Percentiles rank a stretch among this genome's conserved stretches.
These are phyloP conservation scores for Coniochaeta pulveracea DNA, from an alignment of 2,329 filamentous ascomycete genomes.

Conservation along the genomic window DNA sequence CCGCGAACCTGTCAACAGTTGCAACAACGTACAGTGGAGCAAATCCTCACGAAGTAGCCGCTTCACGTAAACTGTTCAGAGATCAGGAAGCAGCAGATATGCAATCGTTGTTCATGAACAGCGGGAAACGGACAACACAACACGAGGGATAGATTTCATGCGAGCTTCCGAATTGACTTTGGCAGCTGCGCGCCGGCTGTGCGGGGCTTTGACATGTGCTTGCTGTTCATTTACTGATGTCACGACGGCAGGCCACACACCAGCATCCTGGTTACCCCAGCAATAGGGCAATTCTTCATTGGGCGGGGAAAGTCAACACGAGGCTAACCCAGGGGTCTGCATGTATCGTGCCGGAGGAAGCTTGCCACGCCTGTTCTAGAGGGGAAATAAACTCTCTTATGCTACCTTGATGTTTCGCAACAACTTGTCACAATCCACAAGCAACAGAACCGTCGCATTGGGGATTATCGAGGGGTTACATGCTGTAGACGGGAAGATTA, in stretches of 20 bases:
- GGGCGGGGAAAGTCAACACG: neutral
- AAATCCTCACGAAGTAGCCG: neutral
- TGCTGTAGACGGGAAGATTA: neutral
- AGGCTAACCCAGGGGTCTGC: neutral
- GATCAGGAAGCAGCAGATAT: neutral
- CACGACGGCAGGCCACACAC: neutral
- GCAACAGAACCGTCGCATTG: too few species aligned
- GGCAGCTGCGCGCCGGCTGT: neutral
- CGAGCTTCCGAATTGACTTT: neutral
- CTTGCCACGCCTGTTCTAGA: too few species aligned
- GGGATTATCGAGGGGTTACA: neutral
- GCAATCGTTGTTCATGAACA: neutral
- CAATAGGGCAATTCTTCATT: neutral
- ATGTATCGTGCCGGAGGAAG: too few species aligned
- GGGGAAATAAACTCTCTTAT: neutral
- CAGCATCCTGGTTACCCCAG: slow-evolving; percentile 1
- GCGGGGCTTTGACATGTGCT: neutral
- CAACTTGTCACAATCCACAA: too few species aligned
- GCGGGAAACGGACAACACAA: neutral
- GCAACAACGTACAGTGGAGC: neutral
- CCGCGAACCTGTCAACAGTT: neutral
- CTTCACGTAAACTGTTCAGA: neutral
- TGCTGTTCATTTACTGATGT: neutral
- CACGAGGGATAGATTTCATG: neutral
- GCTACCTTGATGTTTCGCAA: neutral